Conservation (phyloP, 208 protist genomes). For the Leishmania aethiopica region DNA sequence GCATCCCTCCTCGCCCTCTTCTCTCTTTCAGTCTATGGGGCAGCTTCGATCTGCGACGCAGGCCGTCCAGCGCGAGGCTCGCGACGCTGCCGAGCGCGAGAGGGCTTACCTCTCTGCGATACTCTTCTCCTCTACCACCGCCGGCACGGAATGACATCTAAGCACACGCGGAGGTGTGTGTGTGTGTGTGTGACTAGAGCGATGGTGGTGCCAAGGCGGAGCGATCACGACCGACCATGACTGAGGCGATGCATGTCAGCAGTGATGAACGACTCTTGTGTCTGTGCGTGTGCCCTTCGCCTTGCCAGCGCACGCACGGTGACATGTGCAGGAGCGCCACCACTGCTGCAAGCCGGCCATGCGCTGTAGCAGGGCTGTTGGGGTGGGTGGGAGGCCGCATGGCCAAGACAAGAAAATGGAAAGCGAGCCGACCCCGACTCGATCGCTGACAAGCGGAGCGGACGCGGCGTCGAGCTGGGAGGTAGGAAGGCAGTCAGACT, state of each 20-base stretch:
- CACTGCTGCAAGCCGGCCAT: neutral
- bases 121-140: conserved; percentile 21
- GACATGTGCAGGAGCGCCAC: neutral
- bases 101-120: conserved; percentile 32
- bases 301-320: neutral
- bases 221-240: neutral
- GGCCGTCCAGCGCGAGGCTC: conserved; percentile 33
- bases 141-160: neutral
- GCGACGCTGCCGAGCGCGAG: conserved; percentile 31
- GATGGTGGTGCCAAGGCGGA: neutral
- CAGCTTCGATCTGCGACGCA: conserved; percentile 30
- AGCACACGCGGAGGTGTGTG: neutral
- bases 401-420: neutral
- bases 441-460: neutral
- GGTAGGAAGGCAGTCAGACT: neutral
- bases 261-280: neutral
- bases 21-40: conserved; percentile 20
- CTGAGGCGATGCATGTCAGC: neutral
- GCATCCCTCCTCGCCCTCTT: neutral
- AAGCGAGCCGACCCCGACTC: neutral
- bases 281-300: neutral
- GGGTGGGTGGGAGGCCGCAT: neutral
- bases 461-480: neutral
- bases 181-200: neutral
- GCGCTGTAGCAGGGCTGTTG: neutral